Conservation (phyloP, 768 basidiomycete genomes). For the Cubamyces lactineus region DNA sequence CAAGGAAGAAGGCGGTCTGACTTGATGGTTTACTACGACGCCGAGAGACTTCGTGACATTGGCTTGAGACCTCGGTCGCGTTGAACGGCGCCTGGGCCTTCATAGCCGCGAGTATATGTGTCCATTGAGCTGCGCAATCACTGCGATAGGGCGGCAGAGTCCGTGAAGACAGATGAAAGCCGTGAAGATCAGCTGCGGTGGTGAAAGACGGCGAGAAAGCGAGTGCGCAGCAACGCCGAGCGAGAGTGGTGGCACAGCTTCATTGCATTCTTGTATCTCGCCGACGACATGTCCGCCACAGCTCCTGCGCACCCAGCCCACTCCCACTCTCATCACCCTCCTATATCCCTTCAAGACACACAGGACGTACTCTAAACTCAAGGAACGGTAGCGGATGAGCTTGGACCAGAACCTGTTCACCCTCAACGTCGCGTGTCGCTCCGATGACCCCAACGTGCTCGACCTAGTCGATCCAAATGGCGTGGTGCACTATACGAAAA, state of each 20-base stretch:
- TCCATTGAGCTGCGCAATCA: not conserved
- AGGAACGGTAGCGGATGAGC: slow-evolving; percentile 54
- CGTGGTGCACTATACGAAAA: slow-evolving; percentile 71
- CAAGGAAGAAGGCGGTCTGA: no score
- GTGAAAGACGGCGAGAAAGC: not conserved
- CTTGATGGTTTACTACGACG: no score
- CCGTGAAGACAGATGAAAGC: not conserved
- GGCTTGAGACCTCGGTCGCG: no score
- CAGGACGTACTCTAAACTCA: not conserved
- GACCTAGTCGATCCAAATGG: slow-evolving; percentile 74
- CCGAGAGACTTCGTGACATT: no score
- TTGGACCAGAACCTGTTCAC: slow-evolving; percentile 88
- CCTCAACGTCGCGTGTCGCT: slow-evolving; percentile 61
- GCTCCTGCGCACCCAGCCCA: not conserved
- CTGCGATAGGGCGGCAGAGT: not conserved
- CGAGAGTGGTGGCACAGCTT: slow-evolving; percentile 7
- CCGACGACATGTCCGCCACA: slow-evolving; percentile 14
- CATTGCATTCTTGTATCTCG: slow-evolving; percentile 11
- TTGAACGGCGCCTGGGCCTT: no score
- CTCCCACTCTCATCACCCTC: not conserved
- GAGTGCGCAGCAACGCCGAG: slow-evolving; percentile 2
- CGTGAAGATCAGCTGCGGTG: not conserved
- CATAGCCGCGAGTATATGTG: not conserved
- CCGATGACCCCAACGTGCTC: slow-evolving; percentile 60
- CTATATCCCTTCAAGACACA: not conserved